Percentiles rank a stretch among this genome's conserved stretches.
Evolutionary conservation across 176 grass and related monocot species (phyloP).

Genomic region (Saccharum officinarum): DNA sequence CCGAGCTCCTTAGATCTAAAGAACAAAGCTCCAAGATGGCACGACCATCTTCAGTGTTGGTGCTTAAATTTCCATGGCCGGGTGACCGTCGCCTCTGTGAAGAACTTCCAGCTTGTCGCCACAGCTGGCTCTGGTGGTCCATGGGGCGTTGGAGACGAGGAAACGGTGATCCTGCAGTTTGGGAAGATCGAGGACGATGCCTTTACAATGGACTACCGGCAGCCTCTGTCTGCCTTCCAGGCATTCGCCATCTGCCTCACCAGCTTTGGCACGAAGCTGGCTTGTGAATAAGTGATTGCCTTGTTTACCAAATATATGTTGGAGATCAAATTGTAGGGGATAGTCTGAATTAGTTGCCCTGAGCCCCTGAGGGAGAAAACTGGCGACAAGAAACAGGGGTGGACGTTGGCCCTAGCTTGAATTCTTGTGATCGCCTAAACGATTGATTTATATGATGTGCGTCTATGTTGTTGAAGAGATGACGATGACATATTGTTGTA

Average conservation of each 20-base stretch:
- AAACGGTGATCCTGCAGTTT: constrained; percentile 89
- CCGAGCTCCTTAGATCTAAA: constrained; percentile 50
- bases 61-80: constrained; percentile 95
- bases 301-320: constrained; percentile 16
- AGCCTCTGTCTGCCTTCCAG: constrained; percentile 92
- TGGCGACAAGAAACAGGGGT: not conserved
- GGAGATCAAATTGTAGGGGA: not conserved
- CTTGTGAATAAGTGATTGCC: constrained; percentile 72
- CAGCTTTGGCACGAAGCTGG: constrained; percentile 96
- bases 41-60: constrained; percentile 94
- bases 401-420: not conserved
- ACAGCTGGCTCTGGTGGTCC: constrained; percentile 29
- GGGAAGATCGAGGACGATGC: constrained; percentile 80
- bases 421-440: constrained; percentile 24
- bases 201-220: constrained; percentile 94
- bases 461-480: constrained; percentile 22
- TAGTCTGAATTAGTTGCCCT: constrained; percentile 22
- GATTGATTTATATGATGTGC: constrained; percentile 27
- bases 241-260: constrained; percentile 93
- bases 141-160: constrained; percentile 61
- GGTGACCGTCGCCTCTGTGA: constrained; percentile 85
- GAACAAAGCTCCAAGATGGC: constrained; percentile 95
- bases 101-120: constrained; percentile 91
- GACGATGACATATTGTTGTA: constrained; percentile 32
- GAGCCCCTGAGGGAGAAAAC: not conserved